A percentile compares a stretch with the other conserved stretches of the same genome.
Conservation (phyloP, 345 rosid genomes). For the Limnanthes douglasii region DNA sequence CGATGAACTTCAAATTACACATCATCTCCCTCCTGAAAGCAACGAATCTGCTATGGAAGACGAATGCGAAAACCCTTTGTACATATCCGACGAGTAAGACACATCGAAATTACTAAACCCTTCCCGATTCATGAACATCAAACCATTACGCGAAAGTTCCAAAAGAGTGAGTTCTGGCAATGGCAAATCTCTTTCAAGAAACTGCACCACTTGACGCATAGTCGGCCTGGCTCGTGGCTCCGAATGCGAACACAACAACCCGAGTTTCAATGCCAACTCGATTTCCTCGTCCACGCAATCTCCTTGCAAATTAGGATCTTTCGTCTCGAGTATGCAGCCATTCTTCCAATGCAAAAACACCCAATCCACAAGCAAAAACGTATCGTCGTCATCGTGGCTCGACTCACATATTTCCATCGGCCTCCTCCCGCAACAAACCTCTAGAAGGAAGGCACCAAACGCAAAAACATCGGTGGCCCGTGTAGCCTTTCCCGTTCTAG, state of each 20-base stretch:
- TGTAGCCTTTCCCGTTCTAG: conserved; percentile 71
- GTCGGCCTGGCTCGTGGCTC: conserved; percentile 40
- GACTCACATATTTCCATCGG: conserved; percentile 81
- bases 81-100: conserved; percentile 23
- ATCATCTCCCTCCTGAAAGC: conserved; percentile 46
- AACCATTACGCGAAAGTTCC: conserved; percentile 17
- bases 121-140: conserved; percentile 15
- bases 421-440: conserved; percentile 69
- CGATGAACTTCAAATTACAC: neutral
- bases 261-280: conserved; percentile 40
- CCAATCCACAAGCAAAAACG: conserved; percentile 53
- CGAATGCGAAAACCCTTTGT: conserved; percentile 12
- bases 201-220: conserved; percentile 57
- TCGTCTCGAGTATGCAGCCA: conserved; percentile 33
- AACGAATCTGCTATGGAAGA: conserved; percentile 32
- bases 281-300: conserved; percentile 32
- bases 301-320: conserved; percentile 24
- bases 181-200: conserved; percentile 42
- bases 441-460: conserved; percentile 80
- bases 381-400: conserved; percentile 6
- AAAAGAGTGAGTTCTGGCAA: conserved; percentile 25
- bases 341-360: conserved; percentile 44
- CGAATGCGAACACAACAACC: conserved; percentile 58
- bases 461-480: conserved; percentile 71
- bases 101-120: conserved; percentile 28